Conservation (phyloP, 1,284 basidiomycete species). For the Hemileia vastatrix region DNA sequence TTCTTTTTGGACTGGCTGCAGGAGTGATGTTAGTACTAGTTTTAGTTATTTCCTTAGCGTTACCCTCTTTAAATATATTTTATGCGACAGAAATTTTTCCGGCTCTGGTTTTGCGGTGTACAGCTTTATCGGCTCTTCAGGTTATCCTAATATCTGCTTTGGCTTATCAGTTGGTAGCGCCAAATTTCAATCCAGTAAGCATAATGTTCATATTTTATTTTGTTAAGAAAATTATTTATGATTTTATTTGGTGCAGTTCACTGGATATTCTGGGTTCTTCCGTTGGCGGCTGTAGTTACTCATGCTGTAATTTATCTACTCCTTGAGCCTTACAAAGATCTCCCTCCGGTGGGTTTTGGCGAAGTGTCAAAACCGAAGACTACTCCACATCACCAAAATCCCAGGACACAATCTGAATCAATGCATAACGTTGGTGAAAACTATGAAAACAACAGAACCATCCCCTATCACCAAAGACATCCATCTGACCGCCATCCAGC, state of each 20-base stretch:
- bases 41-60: background rate
- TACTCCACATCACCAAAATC: too few relatives aligned
- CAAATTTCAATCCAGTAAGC: conserved; percentile 19
- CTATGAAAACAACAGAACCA: too few relatives aligned
- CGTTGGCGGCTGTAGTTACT: conserved; percentile 3
- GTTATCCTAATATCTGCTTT: conserved; percentile 18
- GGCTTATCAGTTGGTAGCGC: conserved; percentile 12
- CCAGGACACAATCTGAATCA: too few relatives aligned
- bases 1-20: conserved; percentile 15
- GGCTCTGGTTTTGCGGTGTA: conserved; percentile 12
- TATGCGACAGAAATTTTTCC: conserved; percentile 1
- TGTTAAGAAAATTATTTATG: background rate
- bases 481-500: too few relatives aligned
- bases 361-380: too few relatives aligned
- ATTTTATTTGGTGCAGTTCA: background rate
- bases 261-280: conserved; percentile 18
- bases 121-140: conserved; percentile 10
- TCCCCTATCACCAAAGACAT: too few relatives aligned
- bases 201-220: background rate
- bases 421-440: too few relatives aligned
- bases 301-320: conserved; percentile 4
- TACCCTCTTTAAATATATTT: background rate
- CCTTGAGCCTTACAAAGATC: conserved; percentile 7
- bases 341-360: too few relatives aligned
- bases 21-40: conserved; percentile 9